phyloP scores from a whole-genome alignment of 2,329 filamentous ascomycete species.

The Calonectria fujianensis region DNA sequence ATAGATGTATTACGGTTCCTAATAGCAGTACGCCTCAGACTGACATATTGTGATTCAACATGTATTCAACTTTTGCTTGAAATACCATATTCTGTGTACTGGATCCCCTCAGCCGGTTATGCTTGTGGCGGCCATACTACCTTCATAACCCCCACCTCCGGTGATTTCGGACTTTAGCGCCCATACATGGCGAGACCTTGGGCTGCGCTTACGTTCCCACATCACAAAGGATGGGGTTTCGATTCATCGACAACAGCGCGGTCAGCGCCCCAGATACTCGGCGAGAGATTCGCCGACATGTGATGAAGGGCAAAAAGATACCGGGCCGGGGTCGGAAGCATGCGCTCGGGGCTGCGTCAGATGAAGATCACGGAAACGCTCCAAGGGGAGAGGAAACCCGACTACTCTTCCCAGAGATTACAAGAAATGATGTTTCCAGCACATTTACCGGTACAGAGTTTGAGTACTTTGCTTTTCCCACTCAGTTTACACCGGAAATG shows the following conservation, averaged over 20 bases:
- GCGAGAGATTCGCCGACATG: constrained; percentile 49
- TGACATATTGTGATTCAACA: too few species aligned
- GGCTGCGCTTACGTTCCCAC: neutral
- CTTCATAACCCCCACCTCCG: neutral
- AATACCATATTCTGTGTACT: neutral
- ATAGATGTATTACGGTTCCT: too few species aligned
- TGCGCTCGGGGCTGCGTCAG: constrained; percentile 20
- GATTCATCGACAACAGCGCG: constrained; percentile 45
- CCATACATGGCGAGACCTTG: too few species aligned
- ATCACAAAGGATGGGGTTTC: constrained; percentile 44
- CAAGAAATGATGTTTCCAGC: constrained; percentile 22
- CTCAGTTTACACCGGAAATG: constrained; percentile 48
- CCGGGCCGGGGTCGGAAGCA: constrained; percentile 47
- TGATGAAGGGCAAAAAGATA: constrained; percentile 51
- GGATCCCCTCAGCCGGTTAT: neutral
- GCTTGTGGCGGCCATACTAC: neutral
- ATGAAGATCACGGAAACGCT: neutral
- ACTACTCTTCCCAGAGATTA: constrained; percentile 45
- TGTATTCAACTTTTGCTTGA: too few species aligned
- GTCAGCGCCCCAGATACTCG: constrained; percentile 34
- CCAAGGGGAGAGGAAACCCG: neutral
- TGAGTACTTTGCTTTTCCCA: constrained; percentile 48
- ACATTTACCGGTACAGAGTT: constrained; percentile 44
- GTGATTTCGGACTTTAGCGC: constrained; percentile 4
- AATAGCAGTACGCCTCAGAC: too few species aligned